Base-by-base conservation (phyloP, 805 yeast genomes). In the Maudiozyma serrabonitensis region DNA sequence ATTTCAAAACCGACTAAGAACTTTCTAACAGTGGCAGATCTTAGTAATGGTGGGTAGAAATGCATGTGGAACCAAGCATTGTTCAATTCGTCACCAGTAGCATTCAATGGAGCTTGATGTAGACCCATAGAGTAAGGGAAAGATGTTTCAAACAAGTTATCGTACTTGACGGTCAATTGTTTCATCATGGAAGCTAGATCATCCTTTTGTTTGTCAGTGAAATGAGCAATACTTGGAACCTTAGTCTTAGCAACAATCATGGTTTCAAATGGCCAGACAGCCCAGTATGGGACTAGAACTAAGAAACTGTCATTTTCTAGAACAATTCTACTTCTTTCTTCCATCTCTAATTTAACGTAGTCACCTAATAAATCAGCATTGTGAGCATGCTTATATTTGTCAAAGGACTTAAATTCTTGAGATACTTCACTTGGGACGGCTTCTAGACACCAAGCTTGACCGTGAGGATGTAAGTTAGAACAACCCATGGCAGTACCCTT, bases 81-180 rank as follows among this genome's bases (percentile, higher is more conserved):
- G 18, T 67, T 61, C 16, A 75, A 57, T 48, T 72, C 74, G 44
- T 70, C 75, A n/a, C 66, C 71, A 1, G 67, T 62, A 13, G 73
- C 65, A 45, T 70, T 69, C 37, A 81, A 70, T 43, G 85, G 86
- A 8, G 87, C 84, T 66, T 84, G 91, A 65, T 84, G 91, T 16
- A 84, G 65, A 15, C 91, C 91, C 90, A 84, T 84, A 0, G 88
- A 82, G 66, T 84, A 84, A 2, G 90, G 90, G 71, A 84, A 84
- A 31, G 79, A 75, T 5, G 86, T 78, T 61, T 75, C 69, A 63
- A 84, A 84, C 48, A 84, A 69, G 61, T 84, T 84, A 66, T 84
- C 90, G 66, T 84, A 84, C 53, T 80, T 78, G 38, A 73, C 75
- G 3, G 90, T 82, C 51, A 82, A 67, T 37, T 59, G 57, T 53